phyloP scores from a whole-genome alignment of 306 rosid species.

The Biancaea sappan region DNA sequence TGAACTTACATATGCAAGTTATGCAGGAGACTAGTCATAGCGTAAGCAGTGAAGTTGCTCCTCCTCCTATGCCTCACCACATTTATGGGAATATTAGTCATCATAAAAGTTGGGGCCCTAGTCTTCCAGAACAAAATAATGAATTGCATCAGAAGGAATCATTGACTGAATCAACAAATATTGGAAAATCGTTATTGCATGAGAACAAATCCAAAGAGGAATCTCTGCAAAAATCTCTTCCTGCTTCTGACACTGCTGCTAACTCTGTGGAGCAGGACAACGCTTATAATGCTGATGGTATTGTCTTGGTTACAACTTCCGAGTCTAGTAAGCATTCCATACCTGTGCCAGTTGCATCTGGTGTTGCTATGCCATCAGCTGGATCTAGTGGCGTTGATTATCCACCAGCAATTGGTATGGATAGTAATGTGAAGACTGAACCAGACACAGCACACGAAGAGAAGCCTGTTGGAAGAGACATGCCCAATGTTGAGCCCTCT shows the following conservation, averaged over 20 bases:
- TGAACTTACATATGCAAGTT: conserved; percentile 50
- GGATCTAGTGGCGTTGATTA: too few species aligned
- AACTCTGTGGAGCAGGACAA: conserved; percentile 43
- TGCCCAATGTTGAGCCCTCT: conserved; percentile 38
- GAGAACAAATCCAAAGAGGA: conserved; percentile 46
- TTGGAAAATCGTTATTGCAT: conserved; percentile 44
- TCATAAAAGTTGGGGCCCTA: conserved; percentile 46
- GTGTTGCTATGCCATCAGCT: conserved; percentile 32
- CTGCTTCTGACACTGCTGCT: conserved; percentile 41
- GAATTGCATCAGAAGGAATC: conserved; percentile 49
- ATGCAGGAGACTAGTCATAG: conserved; percentile 47
- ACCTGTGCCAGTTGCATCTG: conserved; percentile 35
- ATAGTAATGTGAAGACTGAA: conserved; percentile 37
- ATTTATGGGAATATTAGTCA: conserved; percentile 52
- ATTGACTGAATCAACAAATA: conserved; percentile 40
- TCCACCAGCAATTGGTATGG: too few species aligned
- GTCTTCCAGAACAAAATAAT: conserved; percentile 42
- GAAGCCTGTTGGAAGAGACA: conserved; percentile 47
- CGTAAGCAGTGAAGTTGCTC: conserved; percentile 47
- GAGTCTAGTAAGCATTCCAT: conserved; percentile 43
- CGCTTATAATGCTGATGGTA: conserved; percentile 30
- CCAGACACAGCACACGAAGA: conserved; percentile 45
- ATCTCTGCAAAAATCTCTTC: conserved; percentile 34
- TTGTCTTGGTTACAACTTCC: conserved; percentile 28
- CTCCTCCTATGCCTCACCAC: conserved; percentile 52